Evolutionary conservation across 768 basidiomycete genomes (phyloP), one percentile per base, ranked within the genome.

Genomic region (Amanita subjunquillea): DNA sequence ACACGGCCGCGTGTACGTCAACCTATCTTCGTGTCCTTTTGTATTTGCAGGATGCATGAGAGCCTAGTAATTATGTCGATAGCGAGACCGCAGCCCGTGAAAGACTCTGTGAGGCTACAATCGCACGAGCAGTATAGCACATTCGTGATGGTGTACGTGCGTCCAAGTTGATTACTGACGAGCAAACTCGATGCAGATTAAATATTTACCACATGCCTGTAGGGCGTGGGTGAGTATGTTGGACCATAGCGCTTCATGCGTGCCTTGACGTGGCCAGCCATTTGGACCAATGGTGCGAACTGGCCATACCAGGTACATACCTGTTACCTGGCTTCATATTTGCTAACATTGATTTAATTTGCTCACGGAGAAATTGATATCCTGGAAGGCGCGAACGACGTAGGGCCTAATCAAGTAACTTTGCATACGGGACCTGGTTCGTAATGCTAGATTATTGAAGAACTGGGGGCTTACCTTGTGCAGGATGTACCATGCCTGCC

Each of bases 131-230:
- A 69, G 34, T 83, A 76, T 55, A 71, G 67, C 6, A 79, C 72
- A 22, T 72, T 74, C 32, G 80, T 82, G 48, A 72, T 73, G 36
- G 69, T 82, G 79, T 79, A 62, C 52, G 72, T 66, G 37, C n/a
- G 22, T 15, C 22, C 23, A 12, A 37, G 32, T 22, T 38, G 22
- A 13, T 36, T 17, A 3, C 17, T 2, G 2, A 23, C 12, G 13
- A 22, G 3, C 13, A 39, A 17, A 23, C 12, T 44, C 41, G 49
- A 17, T n/a, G 25, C 56, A 73, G 69, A 34, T 70, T 78, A 55
- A 73, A 82, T 58, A 57, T 81, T 47, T 63, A 69, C n/a, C 80
- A 82, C 59, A 82, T 82, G 78, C 81, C 81, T 9, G 68, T 78
- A 56, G 80, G 80, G 6, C 79, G 78, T 60, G 77, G 73, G 75